Evolutionary conservation across 164 flowering plant species (phyloP).

Genomic region (Nymphaea colorata): DNA sequence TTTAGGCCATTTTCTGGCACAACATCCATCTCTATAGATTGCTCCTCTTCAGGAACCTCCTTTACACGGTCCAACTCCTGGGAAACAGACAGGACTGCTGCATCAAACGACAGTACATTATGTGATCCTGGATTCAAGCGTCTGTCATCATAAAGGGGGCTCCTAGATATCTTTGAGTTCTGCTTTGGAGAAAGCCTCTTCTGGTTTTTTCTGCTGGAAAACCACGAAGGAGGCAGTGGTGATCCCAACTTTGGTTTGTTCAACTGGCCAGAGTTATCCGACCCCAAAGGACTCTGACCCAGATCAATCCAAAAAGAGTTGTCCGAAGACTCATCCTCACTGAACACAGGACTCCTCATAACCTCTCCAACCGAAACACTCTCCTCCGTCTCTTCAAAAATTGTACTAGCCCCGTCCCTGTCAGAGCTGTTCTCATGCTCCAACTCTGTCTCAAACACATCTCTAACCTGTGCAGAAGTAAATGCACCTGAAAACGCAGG

Average conservation of each 20-base stretch:
- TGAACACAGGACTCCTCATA: slow-evolving; percentile 60
- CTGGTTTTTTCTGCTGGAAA: slow-evolving; percentile 27
- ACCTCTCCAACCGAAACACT: slow-evolving; percentile 57
- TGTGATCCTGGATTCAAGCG: slow-evolving; percentile 8
- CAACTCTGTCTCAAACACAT: slow-evolving; percentile 55
- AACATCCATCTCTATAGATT: slow-evolving; percentile 10
- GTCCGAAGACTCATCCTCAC: slow-evolving; percentile 60
- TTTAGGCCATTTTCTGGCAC: slow-evolving; percentile 6
- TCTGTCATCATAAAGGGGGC: slow-evolving; percentile 37
- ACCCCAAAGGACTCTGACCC: slow-evolving; percentile 54
- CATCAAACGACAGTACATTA: slow-evolving; percentile 42
- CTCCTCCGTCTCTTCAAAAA: slow-evolving; percentile 49
- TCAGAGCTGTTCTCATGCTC: slow-evolving; percentile 64
- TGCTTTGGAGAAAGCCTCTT: slow-evolving; percentile 28
- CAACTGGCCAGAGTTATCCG: slow-evolving; percentile 31
- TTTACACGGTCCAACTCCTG: slow-evolving; percentile 35
- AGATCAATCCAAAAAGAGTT: slow-evolving; percentile 60
- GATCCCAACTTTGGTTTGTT: slow-evolving; percentile 24
- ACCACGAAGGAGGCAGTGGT: slow-evolving; percentile 49
- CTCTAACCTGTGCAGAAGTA: slow-evolving; percentile 55
- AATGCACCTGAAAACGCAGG: slow-evolving; percentile 72
- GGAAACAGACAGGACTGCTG: slow-evolving; percentile 43
- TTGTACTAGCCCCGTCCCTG: slow-evolving; percentile 61
- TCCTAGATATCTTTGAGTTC: slow-evolving; percentile 16
- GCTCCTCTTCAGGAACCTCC: slow-evolving; percentile 40